Evolutionary conservation across 176 grass and related monocot genomes (phyloP), one percentile per base, ranked within the genome.

Genomic region (Oropetium thomaeum): DNA sequence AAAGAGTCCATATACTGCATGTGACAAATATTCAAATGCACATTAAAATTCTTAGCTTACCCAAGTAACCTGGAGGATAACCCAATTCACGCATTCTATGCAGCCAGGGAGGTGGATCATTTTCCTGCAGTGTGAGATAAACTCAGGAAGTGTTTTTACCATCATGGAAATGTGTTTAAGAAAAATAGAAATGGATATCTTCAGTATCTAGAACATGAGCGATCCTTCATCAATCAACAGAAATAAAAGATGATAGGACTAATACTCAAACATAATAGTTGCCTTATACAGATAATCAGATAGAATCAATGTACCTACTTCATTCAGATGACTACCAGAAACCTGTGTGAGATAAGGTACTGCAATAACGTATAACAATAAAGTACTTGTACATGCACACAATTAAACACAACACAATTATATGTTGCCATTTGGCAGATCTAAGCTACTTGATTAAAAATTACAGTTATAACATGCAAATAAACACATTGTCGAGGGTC

Each of bases 11-110:
- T 39, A 52, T 39, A 33, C 29, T 53, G 49, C 0, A 0, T 8
- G 49, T 6, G 4, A 20, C 14, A 8, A 70, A 73, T n/a, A 70
- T 38, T 44, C 32, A 59, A 59, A 70, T 31, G 29, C 54, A 63
- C 15, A 58, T 19, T 57, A 25, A 62, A 74, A 67, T 37, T 73
- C 26, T 81, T 35, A 53, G 59, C 79, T 52, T 99, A 99, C 96
- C 91, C 59, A 99, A 60, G 77, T 99, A 95, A 87, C 91, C 91
- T 66, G 96, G 96, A 82, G 96, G 96, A 77, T 99, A 99, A 54
- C 96, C 96, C 65, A 99, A 70, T 67, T 99, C 89, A 23, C 89
- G 91, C 96, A 99, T 99, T 79, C 96, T 84, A 58, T 88, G 75
- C 48, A 95, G 84, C 96, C 96, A 99, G 31, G 96, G 96, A 45